Percentiles rank a stretch among this genome's conserved stretches.
Conservation (phyloP, 352 stramenopile species). For the Phytopythium aichiense region DNA sequence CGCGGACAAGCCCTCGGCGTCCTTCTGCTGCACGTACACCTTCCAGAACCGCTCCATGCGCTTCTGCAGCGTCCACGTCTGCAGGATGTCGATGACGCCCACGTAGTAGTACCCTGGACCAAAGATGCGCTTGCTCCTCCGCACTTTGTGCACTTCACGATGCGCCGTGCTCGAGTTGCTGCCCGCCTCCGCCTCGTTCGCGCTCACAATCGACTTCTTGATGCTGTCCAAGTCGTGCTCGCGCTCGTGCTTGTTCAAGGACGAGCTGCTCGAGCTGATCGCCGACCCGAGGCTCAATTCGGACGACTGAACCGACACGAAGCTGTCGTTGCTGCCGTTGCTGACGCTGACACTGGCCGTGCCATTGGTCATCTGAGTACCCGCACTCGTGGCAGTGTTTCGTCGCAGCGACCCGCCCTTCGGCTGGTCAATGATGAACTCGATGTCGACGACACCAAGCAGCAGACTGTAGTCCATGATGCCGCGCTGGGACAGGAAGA, state of each 20-base stretch:
- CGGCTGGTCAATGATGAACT: constrained; percentile 71
- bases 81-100: constrained; percentile 89
- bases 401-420: constrained; percentile 10
- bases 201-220: constrained; percentile 23
- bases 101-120: constrained; percentile 88
- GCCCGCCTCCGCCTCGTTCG: constrained; percentile 6
- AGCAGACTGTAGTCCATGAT: constrained; percentile 92
- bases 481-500: constrained; percentile 67
- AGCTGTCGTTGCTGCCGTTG: constrained; percentile 34
- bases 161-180: constrained; percentile 11
- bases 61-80: constrained; percentile 87
- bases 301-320: constrained; percentile 31
- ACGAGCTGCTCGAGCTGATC: constrained; percentile 15
- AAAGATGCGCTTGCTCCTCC: constrained; percentile 74
- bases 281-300: constrained; percentile 15
- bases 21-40: constrained; percentile 59
- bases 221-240: constrained; percentile 11
- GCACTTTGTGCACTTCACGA: constrained; percentile 43
- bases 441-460: constrained; percentile 81
- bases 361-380: constrained; percentile 15
- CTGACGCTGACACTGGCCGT: constrained; percentile 8
- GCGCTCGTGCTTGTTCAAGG: constrained; percentile 13
- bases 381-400: constrained; percentile 27
- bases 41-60: constrained; percentile 82
- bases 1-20: constrained; percentile 74